phyloP scores from a whole-genome alignment of 352 stramenopile genomes.

The Phytophthora hybrid region DNA sequence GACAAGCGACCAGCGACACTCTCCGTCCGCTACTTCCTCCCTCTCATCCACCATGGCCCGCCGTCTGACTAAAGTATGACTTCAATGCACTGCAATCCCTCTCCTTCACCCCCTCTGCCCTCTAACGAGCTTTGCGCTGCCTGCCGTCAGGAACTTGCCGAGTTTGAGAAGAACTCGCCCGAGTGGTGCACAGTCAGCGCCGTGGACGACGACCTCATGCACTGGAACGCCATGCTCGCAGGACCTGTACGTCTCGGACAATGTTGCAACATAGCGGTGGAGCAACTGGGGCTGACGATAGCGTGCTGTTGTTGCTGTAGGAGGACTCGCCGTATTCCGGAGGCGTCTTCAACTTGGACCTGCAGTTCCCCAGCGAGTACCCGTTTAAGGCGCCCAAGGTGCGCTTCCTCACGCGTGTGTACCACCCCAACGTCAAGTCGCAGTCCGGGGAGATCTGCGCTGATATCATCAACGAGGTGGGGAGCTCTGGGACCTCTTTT shows the following conservation, averaged over 20 bases:
- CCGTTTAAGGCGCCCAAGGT: slow-evolving; percentile 95
- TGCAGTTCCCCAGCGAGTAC: slow-evolving; percentile 97
- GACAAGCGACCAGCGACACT: slow-evolving; percentile 10
- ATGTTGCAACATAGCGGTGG: not conserved
- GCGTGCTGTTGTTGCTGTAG: slow-evolving; percentile 41
- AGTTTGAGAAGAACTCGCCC: slow-evolving; percentile 91
- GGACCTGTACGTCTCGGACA: slow-evolving; percentile 69
- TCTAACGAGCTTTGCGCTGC: not conserved
- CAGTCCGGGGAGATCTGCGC: slow-evolving; percentile 97
- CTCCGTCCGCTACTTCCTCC: not conserved
- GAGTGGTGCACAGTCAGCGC: slow-evolving; percentile 90
- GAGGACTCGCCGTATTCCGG: slow-evolving; percentile 88
- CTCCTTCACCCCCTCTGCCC: not conserved
- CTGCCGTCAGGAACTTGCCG: slow-evolving; percentile 72
- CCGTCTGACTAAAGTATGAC: slow-evolving; percentile 80
- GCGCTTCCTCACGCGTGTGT: slow-evolving; percentile 95
- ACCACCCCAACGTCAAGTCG: slow-evolving; percentile 97
- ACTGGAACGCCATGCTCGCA: slow-evolving; percentile 92
- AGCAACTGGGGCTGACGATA: slow-evolving; percentile 4
- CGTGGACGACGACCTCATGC: slow-evolving; percentile 90
- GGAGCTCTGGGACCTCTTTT: not conserved
- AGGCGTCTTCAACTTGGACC: slow-evolving; percentile 94
- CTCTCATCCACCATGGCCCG: slow-evolving; percentile 66
- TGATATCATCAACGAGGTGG: slow-evolving; percentile 93
- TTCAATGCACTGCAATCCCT: not conserved